A percentile compares a stretch with the other conserved stretches of the same genome.
These are phyloP conservation scores for Rostrohypoxylon terebratum DNA, from an alignment of 495 filamentous ascomycete genomes.

Conservation along the genomic window DNA sequence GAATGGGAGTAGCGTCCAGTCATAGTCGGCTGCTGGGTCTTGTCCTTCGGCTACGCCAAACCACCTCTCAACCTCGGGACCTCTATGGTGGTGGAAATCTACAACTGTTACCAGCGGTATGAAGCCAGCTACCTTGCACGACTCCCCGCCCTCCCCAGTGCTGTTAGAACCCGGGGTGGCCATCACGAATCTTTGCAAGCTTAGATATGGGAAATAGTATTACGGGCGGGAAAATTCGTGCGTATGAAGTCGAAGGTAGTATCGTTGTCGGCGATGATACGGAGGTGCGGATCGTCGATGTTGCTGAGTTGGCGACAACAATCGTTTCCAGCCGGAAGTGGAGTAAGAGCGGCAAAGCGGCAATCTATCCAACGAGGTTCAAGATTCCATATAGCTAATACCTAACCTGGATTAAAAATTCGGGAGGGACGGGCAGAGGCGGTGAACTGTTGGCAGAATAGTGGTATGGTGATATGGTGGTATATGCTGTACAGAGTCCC, in stretches of 20 bases:
- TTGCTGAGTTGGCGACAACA: constrained; percentile 4
- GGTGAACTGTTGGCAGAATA: constrained; percentile 28
- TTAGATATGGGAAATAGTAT: not conserved
- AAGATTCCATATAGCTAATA: constrained; percentile 18
- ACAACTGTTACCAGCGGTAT: constrained; percentile 85
- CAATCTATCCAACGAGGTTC: constrained; percentile 23
- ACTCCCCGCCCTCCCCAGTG: constrained; percentile 20
- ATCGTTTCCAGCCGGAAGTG: constrained; percentile 6
- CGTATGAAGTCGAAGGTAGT: constrained; percentile 17
- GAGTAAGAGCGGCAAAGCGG: constrained; percentile 3
- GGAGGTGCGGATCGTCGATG: constrained; percentile 7
- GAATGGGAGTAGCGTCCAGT: constrained; percentile 93
- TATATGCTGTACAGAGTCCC: constrained; percentile 16
- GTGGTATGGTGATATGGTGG: not conserved
- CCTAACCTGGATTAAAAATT: constrained; percentile 6
- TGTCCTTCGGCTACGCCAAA: constrained; percentile 81
- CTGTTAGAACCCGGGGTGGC: constrained; percentile 27
- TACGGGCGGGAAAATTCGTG: constrained; percentile 1
- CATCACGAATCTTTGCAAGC: constrained; percentile 31
- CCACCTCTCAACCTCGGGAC: constrained; percentile 94
- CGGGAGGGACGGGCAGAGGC: constrained; percentile 22
- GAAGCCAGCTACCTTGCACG: constrained; percentile 50
- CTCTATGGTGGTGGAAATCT: constrained; percentile 96
- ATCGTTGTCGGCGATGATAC: constrained; percentile 6
- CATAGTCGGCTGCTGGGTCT: constrained; percentile 86